phyloP scores from a whole-genome alignment of 345 rosid genomes.

The Hevea brasiliensis region DNA sequence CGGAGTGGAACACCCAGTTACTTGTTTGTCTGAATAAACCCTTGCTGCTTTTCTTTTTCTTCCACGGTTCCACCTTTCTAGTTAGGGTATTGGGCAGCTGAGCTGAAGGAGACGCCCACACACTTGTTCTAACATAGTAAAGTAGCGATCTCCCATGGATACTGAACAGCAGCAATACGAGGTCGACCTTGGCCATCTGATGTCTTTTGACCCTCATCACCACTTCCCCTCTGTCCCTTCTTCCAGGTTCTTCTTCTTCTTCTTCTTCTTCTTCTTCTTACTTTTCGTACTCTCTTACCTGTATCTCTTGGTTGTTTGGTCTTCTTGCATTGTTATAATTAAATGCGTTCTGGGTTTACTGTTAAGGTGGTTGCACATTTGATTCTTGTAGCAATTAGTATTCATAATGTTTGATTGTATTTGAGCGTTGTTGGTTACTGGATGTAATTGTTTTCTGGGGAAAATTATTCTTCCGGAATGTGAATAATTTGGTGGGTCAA shows the following conservation, averaged over 20 bases:
- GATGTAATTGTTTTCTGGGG: neutral
- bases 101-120: neutral
- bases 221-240: constrained; percentile 48
- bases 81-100: neutral
- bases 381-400: neutral
- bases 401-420: neutral
- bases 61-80: too few species aligned
- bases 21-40: neutral
- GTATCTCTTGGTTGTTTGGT: neutral
- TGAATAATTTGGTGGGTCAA: neutral
- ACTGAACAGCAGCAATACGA: constrained; percentile 20
- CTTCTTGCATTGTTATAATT: neutral
- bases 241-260: constrained; percentile 43
- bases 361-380: neutral
- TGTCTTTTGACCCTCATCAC: constrained; percentile 58
- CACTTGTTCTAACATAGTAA: neutral
- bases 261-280: too few species aligned
- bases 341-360: neutral
- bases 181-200: constrained; percentile 73
- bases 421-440: neutral
- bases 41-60: neutral
- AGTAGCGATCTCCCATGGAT: constrained; percentile 6
- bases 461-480: neutral
- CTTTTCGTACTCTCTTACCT: neutral
- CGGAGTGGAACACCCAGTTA: too few species aligned